Percentiles rank a stretch among this genome's conserved stretches.
These are phyloP conservation scores for Penicillium hordei DNA, from an alignment of 2,329 filamentous ascomycete genomes.

Conservation along the genomic window DNA sequence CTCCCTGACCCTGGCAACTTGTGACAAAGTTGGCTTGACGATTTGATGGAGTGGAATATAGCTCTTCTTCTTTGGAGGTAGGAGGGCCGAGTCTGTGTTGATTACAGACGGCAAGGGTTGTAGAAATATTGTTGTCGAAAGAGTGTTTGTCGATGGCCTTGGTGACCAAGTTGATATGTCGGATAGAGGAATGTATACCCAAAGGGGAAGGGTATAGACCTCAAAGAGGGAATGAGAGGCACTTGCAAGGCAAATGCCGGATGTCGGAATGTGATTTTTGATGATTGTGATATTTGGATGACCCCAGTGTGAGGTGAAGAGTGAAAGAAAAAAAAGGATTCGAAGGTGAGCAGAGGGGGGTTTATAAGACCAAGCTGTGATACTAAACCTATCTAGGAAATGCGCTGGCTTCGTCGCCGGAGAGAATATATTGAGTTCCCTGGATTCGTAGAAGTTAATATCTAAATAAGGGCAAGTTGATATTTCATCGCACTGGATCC, in stretches of 20 bases:
- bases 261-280: neutral
- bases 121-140: neutral
- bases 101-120: neutral
- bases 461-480: neutral
- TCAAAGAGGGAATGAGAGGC: neutral
- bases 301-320: constrained; percentile 8
- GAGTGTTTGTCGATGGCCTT: neutral
- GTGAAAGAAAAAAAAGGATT: neutral
- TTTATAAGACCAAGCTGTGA: neutral
- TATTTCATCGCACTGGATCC: neutral
- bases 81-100: neutral
- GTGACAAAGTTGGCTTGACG: constrained; percentile 3
- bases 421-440: neutral
- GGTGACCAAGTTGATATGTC: neutral
- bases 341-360: neutral
- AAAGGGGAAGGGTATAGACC: neutral
- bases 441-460: neutral
- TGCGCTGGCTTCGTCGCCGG: neutral
- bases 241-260: neutral
- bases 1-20: constrained; percentile 15
- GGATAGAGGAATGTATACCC: neutral
- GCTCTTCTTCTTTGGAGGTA: neutral
- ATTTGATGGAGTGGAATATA: neutral
- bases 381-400: neutral
- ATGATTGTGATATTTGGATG: neutral